Conservation (phyloP, 352 stramenopile genomes). For the Phytophthora niederhauseri region DNA sequence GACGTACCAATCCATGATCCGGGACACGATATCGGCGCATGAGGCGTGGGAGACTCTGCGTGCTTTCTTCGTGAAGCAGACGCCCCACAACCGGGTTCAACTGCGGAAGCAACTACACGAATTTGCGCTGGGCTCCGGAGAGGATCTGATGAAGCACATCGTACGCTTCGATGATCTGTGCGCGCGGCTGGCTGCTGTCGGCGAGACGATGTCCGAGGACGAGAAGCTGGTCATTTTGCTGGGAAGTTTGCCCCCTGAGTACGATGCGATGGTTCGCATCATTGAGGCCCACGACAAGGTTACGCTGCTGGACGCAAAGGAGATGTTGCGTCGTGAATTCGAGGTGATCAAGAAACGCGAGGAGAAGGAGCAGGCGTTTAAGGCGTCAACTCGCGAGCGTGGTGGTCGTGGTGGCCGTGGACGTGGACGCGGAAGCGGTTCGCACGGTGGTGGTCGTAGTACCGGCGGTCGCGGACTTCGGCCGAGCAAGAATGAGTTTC, state of each 20-base stretch:
- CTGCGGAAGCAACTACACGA: slow-evolving; percentile 29
- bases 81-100: slow-evolving; percentile 23
- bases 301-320: slow-evolving; percentile 27
- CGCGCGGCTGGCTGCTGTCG: slow-evolving; percentile 8
- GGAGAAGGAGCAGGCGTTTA: slow-evolving; percentile 21
- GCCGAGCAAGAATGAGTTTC: background rate
- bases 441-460: background rate
- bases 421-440: background rate
- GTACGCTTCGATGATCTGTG: slow-evolving; percentile 32
- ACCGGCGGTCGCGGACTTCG: background rate
- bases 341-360: slow-evolving; percentile 9
- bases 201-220: slow-evolving; percentile 14
- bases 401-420: background rate
- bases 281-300: slow-evolving; percentile 22
- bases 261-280: slow-evolving; percentile 30
- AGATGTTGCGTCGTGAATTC: slow-evolving; percentile 28
- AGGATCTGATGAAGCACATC: slow-evolving; percentile 22
- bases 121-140: slow-evolving; percentile 10
- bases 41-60: slow-evolving; percentile 26
- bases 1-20: slow-evolving; percentile 20
- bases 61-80: slow-evolving; percentile 30
- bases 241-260: slow-evolving; percentile 20
- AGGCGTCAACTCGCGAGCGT: background rate
- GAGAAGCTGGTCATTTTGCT: slow-evolving; percentile 21
- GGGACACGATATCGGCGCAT: background rate